Percentiles rank a stretch among this genome's conserved stretches.
These are phyloP conservation scores for Plasmodium gonderi DNA, from an alignment of 169 alveolate genomes.

Conservation along the genomic window DNA sequence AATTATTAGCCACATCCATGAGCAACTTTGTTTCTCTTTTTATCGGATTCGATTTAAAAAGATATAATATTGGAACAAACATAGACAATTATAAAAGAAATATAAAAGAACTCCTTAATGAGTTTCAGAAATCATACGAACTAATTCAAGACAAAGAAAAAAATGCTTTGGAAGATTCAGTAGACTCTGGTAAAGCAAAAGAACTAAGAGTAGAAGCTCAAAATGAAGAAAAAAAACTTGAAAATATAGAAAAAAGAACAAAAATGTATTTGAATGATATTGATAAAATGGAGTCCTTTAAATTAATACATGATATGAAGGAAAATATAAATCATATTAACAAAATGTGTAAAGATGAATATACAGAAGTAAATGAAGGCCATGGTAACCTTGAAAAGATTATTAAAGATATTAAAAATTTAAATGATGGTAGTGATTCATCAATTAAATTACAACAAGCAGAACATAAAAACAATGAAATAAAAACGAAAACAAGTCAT, in stretches of 20 bases:
- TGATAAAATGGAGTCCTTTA: constrained; percentile 1
- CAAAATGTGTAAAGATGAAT: neutral
- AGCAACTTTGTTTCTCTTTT: neutral
- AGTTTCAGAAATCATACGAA: neutral
- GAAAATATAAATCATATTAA: neutral
- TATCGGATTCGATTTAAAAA: neutral
- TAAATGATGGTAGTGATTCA: neutral
- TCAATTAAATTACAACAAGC: neutral
- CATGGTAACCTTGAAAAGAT: neutral
- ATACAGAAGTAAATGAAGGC: neutral
- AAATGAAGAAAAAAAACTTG: neutral
- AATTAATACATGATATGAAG: neutral
- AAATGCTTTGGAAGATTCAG: neutral
- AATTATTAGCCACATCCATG: neutral
- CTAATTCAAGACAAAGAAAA: neutral
- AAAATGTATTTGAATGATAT: neutral
- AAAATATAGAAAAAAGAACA: neutral
- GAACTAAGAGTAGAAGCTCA: neutral
- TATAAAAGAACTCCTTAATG: neutral
- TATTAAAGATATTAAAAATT: neutral
- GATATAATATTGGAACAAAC: neutral
- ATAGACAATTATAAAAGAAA: neutral
- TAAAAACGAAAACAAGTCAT: neutral
- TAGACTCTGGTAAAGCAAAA: neutral
- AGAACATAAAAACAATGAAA: neutral